phyloP scores from a whole-genome alignment of 2,329 filamentous ascomycete genomes.

The Paracoccidioides brasiliensis region DNA sequence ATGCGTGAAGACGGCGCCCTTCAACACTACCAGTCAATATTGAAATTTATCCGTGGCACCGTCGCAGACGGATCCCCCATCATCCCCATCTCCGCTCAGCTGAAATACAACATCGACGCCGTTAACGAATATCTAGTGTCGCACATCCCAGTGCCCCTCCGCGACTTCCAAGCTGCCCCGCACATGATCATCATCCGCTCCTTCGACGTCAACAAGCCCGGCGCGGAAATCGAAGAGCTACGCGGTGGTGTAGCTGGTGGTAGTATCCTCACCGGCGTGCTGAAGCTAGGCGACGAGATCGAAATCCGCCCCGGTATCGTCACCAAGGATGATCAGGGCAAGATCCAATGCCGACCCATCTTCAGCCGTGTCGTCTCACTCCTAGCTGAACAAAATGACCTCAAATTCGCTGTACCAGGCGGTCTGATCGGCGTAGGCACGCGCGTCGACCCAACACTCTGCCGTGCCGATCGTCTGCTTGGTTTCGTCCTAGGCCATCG shows the following conservation, averaged over 20 bases:
- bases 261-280: slow-evolving; percentile 86
- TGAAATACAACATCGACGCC: slow-evolving; percentile 99
- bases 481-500: slow-evolving; percentile 94
- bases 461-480: slow-evolving; percentile 96
- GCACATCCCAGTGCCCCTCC: slow-evolving; percentile 79
- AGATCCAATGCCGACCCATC: slow-evolving; percentile 93
- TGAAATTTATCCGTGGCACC: slow-evolving; percentile 96
- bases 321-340: slow-evolving; percentile 82
- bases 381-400: slow-evolving; percentile 94
- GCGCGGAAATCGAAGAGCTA: slow-evolving; percentile 94
- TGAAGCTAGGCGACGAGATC: slow-evolving; percentile 95
- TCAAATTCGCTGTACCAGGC: slow-evolving; percentile 96
- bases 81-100: slow-evolving; percentile 91
- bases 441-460: slow-evolving; percentile 91
- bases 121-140: slow-evolving; percentile 93
- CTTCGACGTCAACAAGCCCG: slow-evolving; percentile 99
- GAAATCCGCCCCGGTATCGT: slow-evolving; percentile 99
- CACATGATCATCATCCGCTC: slow-evolving; percentile 99
- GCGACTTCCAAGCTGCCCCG: slow-evolving; percentile 83
- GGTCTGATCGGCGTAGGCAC: slow-evolving; percentile 98
- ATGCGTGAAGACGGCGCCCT: slow-evolving; percentile 93
- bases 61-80: slow-evolving; percentile 90
- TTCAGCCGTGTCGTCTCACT: slow-evolving; percentile 89
- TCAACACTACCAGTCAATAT: slow-evolving; percentile 90
- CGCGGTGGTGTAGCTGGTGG: slow-evolving; percentile 98